phyloP scores from a whole-genome alignment of 345 rosid species.

The Ricinus communis region DNA sequence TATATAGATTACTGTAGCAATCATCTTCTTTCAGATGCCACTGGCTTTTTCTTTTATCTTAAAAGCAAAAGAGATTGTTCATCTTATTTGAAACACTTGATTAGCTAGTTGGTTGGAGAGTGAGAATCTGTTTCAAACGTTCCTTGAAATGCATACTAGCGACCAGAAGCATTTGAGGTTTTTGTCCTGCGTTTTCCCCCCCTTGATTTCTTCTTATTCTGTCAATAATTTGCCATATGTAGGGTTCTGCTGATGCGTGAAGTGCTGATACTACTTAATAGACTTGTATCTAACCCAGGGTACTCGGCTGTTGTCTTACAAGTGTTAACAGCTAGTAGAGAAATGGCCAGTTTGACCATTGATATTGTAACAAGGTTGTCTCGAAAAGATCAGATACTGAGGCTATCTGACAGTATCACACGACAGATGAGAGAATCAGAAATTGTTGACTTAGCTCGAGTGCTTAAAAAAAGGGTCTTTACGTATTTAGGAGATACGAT shows the following conservation, averaged over 20 bases:
- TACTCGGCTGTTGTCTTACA: conserved; percentile 56
- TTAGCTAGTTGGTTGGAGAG: too few relatives aligned
- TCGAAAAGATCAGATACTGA: conserved; percentile 33
- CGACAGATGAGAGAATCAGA: conserved; percentile 58
- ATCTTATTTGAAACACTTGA: too few relatives aligned
- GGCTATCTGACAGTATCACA: conserved; percentile 27
- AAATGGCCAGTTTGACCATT: conserved; percentile 72
- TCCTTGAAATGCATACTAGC: too few relatives aligned
- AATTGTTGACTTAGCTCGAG: conserved; percentile 58
- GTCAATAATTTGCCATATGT: neutral
- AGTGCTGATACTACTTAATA: conserved; percentile 69
- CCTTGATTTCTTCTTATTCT: neutral
- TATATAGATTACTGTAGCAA: too few relatives aligned
- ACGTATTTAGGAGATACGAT: conserved; percentile 57
- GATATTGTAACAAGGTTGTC: conserved; percentile 71
- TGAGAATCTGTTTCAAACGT: too few relatives aligned
- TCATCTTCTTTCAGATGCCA: too few relatives aligned
- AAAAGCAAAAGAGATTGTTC: too few relatives aligned
- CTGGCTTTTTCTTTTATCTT: too few relatives aligned
- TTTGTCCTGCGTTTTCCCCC: too few relatives aligned
- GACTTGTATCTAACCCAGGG: conserved; percentile 63
- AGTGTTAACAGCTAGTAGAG: conserved; percentile 62
- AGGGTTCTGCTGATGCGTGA: conserved; percentile 79
- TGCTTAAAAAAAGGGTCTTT: conserved; percentile 63
- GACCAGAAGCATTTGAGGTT: too few relatives aligned